Base-by-base conservation (phyloP, 768 basidiomycete genomes). In the Saitozyma sp. region DNA sequence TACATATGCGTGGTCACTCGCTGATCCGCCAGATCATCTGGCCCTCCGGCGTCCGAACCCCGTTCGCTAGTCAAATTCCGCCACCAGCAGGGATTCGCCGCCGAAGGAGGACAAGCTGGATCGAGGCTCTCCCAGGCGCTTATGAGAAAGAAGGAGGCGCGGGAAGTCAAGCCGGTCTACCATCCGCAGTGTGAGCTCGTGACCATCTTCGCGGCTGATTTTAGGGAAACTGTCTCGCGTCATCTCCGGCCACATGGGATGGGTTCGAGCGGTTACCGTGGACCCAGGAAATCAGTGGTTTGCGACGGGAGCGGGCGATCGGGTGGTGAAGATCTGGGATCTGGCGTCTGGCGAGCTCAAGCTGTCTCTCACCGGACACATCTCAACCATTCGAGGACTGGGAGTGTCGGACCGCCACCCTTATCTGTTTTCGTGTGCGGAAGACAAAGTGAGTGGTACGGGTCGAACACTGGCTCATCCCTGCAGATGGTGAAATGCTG, bases 211-310 rank as follows among this genome's bases (percentile, higher is more conserved):
- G 56, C 41, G 17, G 58, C 54, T 64, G 37, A 64, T 52, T 13
- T 17, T 45, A 80, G 79, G 95, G 96, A 96, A 96, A 79, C 87
- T 99, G 54, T 84, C 88, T 65, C 89, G 95, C 54, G 96, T 99
- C 70, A 97, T 99, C 62, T 96, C 93, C 1, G 96, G 96, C 0
- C 95, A 99, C 80, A 80, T 99, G 64, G 96, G 96, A 9, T 99
- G 96, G 96, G 95, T 99, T 14, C 86, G 96, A 60, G 89, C 89
- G 72, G 89, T 91, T 14, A 92, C 96, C 3, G 92, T 99, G 43
- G 96, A 98, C 80, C 95, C 95, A 9, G 96, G 93, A 9, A 99
- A 99, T 82, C 82, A 94, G 76, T 99, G 96, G 96, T 98, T 99
- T 67, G 96, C 91, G 1, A 93, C 93, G 0, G 96, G 96, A 62